phyloP scores from a whole-genome alignment of 768 basidiomycete genomes.

The Lentinula guzmanii region DNA sequence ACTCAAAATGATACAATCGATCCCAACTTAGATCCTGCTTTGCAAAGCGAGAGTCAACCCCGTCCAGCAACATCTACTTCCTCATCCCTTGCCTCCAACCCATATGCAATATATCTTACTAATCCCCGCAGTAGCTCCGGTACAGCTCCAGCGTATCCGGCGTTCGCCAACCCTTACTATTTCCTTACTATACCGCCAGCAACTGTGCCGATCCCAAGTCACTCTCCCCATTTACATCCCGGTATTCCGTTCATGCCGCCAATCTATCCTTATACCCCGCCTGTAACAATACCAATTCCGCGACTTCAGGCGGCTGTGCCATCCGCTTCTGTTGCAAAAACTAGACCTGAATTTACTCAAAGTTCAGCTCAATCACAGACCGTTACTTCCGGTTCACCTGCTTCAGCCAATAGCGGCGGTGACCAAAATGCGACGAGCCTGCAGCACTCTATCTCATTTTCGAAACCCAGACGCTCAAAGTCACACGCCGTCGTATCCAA shows the following conservation, averaged over 20 bases:
- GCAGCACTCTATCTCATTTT: conserved; percentile 20
- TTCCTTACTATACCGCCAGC: neutral
- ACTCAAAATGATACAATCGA: neutral
- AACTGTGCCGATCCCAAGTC: neutral
- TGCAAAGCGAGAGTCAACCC: neutral
- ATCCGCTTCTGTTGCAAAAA: neutral
- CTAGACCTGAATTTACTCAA: conserved; percentile 16
- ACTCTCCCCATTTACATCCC: neutral
- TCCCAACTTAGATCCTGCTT: neutral
- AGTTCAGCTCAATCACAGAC: conserved; percentile 24
- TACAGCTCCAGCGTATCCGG: conserved; percentile 26
- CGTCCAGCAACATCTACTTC: conserved; percentile 12
- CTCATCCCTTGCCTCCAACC: conserved; percentile 10
- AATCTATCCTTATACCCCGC: neutral
- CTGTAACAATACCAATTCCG: conserved; percentile 14
- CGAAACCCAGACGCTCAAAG: conserved; percentile 74
- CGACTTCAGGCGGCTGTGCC: conserved; percentile 21
- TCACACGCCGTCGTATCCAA: conserved; percentile 77
- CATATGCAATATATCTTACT: conserved; percentile 11
- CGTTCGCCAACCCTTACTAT: conserved; percentile 26
- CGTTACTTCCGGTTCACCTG: conserved; percentile 7
- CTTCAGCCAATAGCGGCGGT: conserved; percentile 5
- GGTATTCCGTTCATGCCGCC: conserved; percentile 4
- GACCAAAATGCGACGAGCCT: conserved; percentile 12
- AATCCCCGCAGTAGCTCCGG: conserved; percentile 19